Evolutionary conservation across 768 basidiomycete genomes (phyloP), one percentile per base, ranked within the genome.

Genomic region (Boletellus sp.): DNA sequence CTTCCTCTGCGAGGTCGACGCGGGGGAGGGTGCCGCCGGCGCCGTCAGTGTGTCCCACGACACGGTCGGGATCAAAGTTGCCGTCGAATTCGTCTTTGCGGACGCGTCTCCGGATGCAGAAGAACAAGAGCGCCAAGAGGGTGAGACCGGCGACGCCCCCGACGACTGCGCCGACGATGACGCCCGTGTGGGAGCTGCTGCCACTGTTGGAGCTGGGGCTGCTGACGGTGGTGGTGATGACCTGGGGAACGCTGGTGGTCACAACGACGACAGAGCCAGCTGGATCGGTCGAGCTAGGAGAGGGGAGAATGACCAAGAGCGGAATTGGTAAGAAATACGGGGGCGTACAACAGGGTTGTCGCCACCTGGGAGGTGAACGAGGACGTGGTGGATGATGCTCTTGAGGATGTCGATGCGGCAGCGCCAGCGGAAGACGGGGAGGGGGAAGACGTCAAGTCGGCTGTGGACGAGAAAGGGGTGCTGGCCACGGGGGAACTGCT

Each of bases 91-190:
- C 76, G 48, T 75, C 70, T 31, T 53, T 57, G 40, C 53, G 55
- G 9, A 33, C 42, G 3, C 60, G 53, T 22, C 48, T 57, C 7
- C 66, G 62, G 37, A 71, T 45, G 38, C 65, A 69, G 46, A 68
- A 62, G 43, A 70, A 10, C 15, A 72, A 28, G 50, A 70, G 20
- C 3, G 53, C 53, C 17, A 74, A 1, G 10, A 67, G 2, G 13
- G 52, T 32, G 20, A 78, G 33, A 3, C 60, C 52, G 1, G 54
- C 67, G 4, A 73, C 48, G 2, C 78, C 79, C 48, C 78, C 78
- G 10, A 80, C 78, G n/a, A 80, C 75, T 3, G 74, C 72, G 16
- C 79, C 79, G 4, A 79, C 72, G 49, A 81, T 79, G 4, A 77
- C 67, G 24, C 70, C 76, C 1, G 68, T 70, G 37, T 58, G 48